Conservation (phyloP, 2,329 filamentous ascomycete species). For the Colletotrichum caudatum region DNA sequence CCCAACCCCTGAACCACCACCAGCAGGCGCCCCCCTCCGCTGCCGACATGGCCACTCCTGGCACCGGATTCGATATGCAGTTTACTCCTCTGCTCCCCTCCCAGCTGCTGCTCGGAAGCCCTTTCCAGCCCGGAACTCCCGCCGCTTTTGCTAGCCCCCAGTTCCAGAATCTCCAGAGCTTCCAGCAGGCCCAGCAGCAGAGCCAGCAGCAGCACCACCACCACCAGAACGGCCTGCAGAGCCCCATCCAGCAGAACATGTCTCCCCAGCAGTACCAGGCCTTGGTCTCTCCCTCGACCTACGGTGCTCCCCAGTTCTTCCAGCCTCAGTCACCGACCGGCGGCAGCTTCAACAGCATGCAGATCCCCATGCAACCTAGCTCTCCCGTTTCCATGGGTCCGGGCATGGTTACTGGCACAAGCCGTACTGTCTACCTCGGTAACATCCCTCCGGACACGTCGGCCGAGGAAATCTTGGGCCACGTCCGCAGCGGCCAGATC, state of each 20-base stretch:
- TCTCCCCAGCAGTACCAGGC: constrained; percentile 87
- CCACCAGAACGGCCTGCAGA: constrained; percentile 71
- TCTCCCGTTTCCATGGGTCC: constrained; percentile 81
- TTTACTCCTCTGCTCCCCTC: constrained; percentile 96
- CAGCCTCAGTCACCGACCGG: constrained; percentile 90
- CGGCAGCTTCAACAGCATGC: constrained; percentile 70
- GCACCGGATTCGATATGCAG: constrained; percentile 95
- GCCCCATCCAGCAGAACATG: constrained; percentile 81
- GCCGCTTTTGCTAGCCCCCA: constrained; percentile 91
- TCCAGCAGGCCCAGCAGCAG: constrained; percentile 71
- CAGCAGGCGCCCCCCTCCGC: constrained; percentile 63
- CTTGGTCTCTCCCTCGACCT: constrained; percentile 86
- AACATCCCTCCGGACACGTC: constrained; percentile 99
- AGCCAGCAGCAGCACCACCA: constrained; percentile 67
- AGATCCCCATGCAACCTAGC: constrained; percentile 71
- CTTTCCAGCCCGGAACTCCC: constrained; percentile 95
- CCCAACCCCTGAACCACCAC: constrained; percentile 55
- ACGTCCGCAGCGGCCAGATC: constrained; percentile 97
- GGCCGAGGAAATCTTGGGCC: constrained; percentile 95
- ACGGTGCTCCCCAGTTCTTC: constrained; percentile 85
- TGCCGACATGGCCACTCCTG: constrained; percentile 85
- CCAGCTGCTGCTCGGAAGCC: constrained; percentile 92
- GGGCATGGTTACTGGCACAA: constrained; percentile 89
- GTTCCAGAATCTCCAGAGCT: constrained; percentile 86
- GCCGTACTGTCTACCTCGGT: constrained; percentile 95